Percentiles rank a stretch among this genome's conserved stretches.
phyloP scores from a whole-genome alignment of 2,329 filamentous ascomycete species.

The Fonsecaea monophora region DNA sequence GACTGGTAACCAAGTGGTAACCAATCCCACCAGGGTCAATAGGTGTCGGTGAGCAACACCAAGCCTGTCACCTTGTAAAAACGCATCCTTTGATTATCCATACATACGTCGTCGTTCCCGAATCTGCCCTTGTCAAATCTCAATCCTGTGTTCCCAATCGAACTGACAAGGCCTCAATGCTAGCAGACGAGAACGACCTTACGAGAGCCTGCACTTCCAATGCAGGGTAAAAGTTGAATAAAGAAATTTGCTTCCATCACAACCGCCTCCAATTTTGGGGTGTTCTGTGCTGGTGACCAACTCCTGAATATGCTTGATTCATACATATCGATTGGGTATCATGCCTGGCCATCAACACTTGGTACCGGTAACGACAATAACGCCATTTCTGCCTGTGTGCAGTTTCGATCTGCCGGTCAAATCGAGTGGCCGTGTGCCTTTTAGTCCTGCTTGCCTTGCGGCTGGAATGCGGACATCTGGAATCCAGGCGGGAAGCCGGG shows the following conservation, averaged over 20 bases:
- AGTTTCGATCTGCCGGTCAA: neutral
- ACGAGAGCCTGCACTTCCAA: neutral
- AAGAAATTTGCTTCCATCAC: neutral
- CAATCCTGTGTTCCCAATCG: neutral
- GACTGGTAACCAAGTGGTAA: neutral
- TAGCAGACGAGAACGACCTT: neutral
- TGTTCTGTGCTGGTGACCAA: neutral
- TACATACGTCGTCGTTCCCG: neutral
- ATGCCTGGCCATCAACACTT: neutral
- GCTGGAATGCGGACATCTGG: constrained; percentile 43
- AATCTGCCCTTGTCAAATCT: neutral
- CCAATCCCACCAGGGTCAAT: neutral
- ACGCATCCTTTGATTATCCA: neutral
- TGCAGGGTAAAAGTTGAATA: neutral
- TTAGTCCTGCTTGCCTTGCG: constrained; percentile 35
- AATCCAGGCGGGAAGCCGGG: constrained; percentile 58
- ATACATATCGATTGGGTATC: constrained; percentile 1
- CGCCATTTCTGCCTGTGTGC: neutral
- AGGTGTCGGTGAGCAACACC: neutral
- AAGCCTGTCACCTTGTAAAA: neutral
- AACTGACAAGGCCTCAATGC: neutral
- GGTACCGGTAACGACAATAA: constrained; percentile 6
- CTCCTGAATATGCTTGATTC: neutral
- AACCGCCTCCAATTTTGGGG: constrained; percentile 2
- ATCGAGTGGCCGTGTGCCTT: neutral